These are phyloP conservation scores for Phellopilus nigrolimitatus DNA, from an alignment of 1,284 basidiomycete species.

Conservation along the genomic window DNA sequence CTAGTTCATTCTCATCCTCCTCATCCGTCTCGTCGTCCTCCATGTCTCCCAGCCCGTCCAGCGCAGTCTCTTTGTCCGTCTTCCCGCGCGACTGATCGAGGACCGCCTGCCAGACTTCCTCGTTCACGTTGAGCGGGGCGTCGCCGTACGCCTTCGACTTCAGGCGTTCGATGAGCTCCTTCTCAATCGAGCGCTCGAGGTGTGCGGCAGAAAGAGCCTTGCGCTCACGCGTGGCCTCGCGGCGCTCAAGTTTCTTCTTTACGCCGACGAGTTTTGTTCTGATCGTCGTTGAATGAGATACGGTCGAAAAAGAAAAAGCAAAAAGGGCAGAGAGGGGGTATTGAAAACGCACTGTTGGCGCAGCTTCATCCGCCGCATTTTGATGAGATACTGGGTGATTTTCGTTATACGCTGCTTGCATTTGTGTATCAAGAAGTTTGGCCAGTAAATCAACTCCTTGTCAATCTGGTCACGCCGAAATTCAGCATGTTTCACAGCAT, in stretches of 20 bases:
- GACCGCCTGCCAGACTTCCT: slow-evolving; percentile 91
- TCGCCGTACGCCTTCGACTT: slow-evolving; percentile 98
- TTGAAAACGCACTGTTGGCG: slow-evolving; percentile 78
- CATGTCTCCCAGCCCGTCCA: slow-evolving; percentile 39
- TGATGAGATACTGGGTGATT: slow-evolving; percentile 98
- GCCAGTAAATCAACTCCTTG: slow-evolving; percentile 94
- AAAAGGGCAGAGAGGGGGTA: not conserved
- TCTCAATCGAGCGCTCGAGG: slow-evolving; percentile 93
- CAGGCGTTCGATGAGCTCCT: slow-evolving; percentile 91
- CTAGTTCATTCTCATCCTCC: slow-evolving; percentile 51
- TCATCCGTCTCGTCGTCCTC: slow-evolving; percentile 44
- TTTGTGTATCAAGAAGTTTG: slow-evolving; percentile 95
- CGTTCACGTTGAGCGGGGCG: slow-evolving; percentile 96
- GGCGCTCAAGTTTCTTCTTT: slow-evolving; percentile 97
- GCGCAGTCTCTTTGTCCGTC: slow-evolving; percentile 43
- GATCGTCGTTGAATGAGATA: no score
- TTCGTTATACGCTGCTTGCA: slow-evolving; percentile 99
- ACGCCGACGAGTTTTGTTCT: slow-evolving; percentile 93
- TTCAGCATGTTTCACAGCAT: not conserved
- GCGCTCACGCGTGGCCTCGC: slow-evolving; percentile 88
- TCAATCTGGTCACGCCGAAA: slow-evolving; percentile 69
- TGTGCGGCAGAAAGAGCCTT: slow-evolving; percentile 95
- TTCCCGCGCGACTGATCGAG: slow-evolving; percentile 66
- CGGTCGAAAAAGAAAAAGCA: not conserved
- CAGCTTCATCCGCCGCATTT: slow-evolving; percentile 89